Percentiles rank a stretch among this genome's conserved stretches.
Conservation (phyloP, 1,284 basidiomycete genomes). For the Cronartium ribicola region DNA sequence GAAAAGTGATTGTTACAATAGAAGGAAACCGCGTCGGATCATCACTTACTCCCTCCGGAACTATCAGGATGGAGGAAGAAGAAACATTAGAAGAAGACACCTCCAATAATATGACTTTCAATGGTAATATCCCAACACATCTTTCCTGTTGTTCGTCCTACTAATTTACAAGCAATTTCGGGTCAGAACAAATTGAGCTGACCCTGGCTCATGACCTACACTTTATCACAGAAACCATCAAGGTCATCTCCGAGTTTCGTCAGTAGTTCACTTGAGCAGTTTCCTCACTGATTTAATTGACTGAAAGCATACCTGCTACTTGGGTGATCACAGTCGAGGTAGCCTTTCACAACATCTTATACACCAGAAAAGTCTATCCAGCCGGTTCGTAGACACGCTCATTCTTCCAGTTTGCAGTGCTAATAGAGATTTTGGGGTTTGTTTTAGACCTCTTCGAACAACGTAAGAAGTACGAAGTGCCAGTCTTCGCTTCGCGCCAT, state of each 20-base stretch:
- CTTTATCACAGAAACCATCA: conserved; percentile 20
- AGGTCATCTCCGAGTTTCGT: conserved; percentile 35
- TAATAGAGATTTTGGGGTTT: not conserved
- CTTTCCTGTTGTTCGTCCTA: not conserved
- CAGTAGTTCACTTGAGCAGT: not conserved
- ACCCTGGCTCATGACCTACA: not conserved
- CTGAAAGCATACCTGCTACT: not conserved
- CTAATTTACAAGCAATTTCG: not conserved
- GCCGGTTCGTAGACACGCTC: conserved; percentile 49
- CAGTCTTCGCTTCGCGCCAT: conserved; percentile 85
- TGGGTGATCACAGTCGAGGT: conserved; percentile 67
- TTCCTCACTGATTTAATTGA: not conserved
- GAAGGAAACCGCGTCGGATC: too few species aligned
- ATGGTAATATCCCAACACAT: not conserved
- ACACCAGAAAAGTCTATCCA: conserved; percentile 83
- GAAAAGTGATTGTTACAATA: too few species aligned
- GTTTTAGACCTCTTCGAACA: conserved; percentile 69
- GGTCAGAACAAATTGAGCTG: not conserved
- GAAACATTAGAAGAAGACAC: not conserved
- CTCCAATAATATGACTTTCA: conserved; percentile 14
- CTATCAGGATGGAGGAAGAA: not conserved
- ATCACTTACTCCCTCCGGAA: too few species aligned
- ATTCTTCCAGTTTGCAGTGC: not conserved
- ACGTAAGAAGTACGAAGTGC: conserved; percentile 78
- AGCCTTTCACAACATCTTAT: conserved; percentile 83